These are phyloP conservation scores for Aspergillus luchuensis DNA, from an alignment of 2,329 filamentous ascomycete genomes.

Conservation along the genomic window DNA sequence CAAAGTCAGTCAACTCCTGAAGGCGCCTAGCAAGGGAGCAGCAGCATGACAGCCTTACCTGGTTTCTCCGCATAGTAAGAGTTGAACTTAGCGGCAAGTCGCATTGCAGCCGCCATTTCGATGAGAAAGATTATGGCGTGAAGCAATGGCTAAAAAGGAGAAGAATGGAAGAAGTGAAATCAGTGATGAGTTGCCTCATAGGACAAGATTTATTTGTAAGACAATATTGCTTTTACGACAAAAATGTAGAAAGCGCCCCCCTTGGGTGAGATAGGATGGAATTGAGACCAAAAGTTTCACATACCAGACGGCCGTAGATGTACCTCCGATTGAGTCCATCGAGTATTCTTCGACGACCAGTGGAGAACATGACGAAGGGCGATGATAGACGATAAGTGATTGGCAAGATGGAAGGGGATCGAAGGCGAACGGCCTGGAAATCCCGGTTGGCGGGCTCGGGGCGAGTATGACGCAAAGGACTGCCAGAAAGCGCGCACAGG, in stretches of 20 bases:
- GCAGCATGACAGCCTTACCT: slow-evolving; percentile 53
- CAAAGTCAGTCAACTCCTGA: slow-evolving; percentile 21
- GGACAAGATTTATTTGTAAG: not conserved
- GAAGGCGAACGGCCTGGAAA: slow-evolving; percentile 29
- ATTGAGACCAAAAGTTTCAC: slow-evolving; percentile 17
- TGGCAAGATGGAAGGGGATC: slow-evolving; percentile 22
- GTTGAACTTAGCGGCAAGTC: slow-evolving; percentile 86
- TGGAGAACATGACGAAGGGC: slow-evolving; percentile 43
- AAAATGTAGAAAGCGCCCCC: too few species aligned
- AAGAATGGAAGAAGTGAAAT: slow-evolving; percentile 13
- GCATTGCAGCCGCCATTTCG: slow-evolving; percentile 82
- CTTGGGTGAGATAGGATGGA: too few species aligned
- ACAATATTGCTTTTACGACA: too few species aligned
- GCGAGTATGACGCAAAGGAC: slow-evolving; percentile 45
- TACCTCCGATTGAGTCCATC: slow-evolving; percentile 51
- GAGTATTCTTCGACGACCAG: slow-evolving; percentile 44
- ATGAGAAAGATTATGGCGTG: slow-evolving; percentile 82
- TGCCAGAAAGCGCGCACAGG: slow-evolving; percentile 10
- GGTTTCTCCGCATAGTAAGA: slow-evolving; percentile 89
- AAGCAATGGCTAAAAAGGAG: slow-evolving; percentile 70
- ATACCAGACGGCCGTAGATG: slow-evolving; percentile 49
- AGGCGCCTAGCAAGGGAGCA: not conserved
- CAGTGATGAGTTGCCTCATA: slow-evolving; percentile 3
- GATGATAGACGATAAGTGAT: slow-evolving; percentile 11
- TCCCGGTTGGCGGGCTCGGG: slow-evolving; percentile 25